These are phyloP conservation scores for Vitis hybrid DNA, from an alignment of 177 flowering plant genomes.

Conservation along the genomic window DNA sequence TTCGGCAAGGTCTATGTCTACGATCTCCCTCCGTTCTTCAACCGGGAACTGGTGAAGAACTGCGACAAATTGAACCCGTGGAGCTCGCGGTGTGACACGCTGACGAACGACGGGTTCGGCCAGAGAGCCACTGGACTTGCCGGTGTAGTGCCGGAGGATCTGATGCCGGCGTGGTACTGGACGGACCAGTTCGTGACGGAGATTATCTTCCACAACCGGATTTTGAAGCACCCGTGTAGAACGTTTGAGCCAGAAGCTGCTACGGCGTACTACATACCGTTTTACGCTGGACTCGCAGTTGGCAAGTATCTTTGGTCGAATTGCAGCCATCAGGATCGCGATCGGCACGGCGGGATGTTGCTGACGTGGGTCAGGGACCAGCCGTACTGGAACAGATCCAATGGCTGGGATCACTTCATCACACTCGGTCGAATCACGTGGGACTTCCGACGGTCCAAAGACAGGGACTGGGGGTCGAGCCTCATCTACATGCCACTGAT, in stretches of 20 bases:
- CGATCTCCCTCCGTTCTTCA: constrained; percentile 62
- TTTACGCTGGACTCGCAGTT: constrained; percentile 86
- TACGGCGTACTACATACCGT: constrained; percentile 84
- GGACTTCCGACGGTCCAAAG: constrained; percentile 80
- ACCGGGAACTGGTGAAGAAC: constrained; percentile 43
- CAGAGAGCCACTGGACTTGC: constrained; percentile 32
- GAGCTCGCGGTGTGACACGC: constrained; percentile 64
- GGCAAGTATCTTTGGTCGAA: constrained; percentile 69
- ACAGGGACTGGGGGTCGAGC: constrained; percentile 72
- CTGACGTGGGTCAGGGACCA: constrained; percentile 60
- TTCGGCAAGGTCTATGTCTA: constrained; percentile 69
- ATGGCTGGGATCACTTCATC: constrained; percentile 93
- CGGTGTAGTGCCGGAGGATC: constrained; percentile 44
- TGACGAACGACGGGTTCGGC: constrained; percentile 77
- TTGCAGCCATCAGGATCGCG: constrained; percentile 48
- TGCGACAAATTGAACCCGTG: constrained; percentile 68
- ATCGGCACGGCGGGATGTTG: constrained; percentile 51
- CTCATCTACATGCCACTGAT: constrained; percentile 62
- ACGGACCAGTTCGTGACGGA: constrained; percentile 87
- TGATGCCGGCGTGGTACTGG: constrained; percentile 57
- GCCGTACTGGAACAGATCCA: constrained; percentile 45
- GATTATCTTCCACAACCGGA: constrained; percentile 72
- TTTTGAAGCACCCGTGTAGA: constrained; percentile 64
- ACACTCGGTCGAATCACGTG: constrained; percentile 82
- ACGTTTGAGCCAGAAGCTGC: constrained; percentile 62